Evolutionary conservation across 495 filamentous ascomycete genomes (phyloP).

Genomic region (Cercophora sp.): DNA sequence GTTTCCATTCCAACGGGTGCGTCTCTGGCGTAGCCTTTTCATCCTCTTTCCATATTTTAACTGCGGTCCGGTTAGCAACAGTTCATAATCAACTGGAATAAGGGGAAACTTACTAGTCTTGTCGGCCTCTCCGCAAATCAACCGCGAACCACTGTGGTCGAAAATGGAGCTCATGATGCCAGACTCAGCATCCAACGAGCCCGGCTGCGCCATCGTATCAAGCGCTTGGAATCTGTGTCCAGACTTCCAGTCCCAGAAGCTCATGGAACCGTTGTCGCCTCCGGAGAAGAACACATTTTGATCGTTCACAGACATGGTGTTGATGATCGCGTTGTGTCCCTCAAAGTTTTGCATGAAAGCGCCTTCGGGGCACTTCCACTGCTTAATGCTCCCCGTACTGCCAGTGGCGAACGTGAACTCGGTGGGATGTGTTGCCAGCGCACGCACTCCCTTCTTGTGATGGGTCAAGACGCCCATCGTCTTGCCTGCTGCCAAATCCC

Average conservation of each 20-base stretch:
- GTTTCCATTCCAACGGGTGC: slow-evolving; percentile 92
- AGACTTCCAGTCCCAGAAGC: slow-evolving; percentile 99
- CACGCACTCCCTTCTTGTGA: slow-evolving; percentile 95
- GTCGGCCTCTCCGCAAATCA: slow-evolving; percentile 93
- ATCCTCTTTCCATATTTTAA: slow-evolving; percentile 96
- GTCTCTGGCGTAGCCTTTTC: slow-evolving; percentile 84
- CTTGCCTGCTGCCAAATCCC: slow-evolving; percentile 95
- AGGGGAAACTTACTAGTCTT: slow-evolving; percentile 66
- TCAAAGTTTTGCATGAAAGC: slow-evolving; percentile 99
- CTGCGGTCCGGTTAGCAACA: slow-evolving; percentile 34
- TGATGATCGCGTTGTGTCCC: slow-evolving; percentile 93
- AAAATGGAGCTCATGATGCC: slow-evolving; percentile 92
- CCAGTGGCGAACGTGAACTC: slow-evolving; percentile 97
- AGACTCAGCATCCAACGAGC: slow-evolving; percentile 87
- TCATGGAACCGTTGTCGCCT: slow-evolving; percentile 92
- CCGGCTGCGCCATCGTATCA: slow-evolving; percentile 90
- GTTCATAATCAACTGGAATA: neutral
- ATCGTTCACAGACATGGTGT: slow-evolving; percentile 88
- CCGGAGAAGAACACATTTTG: slow-evolving; percentile 94
- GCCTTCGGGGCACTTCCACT: slow-evolving; percentile 98
- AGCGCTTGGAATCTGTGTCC: slow-evolving; percentile 84
- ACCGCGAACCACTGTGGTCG: slow-evolving; percentile 78
- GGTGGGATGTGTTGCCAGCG: slow-evolving; percentile 78
- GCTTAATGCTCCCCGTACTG: slow-evolving; percentile 92
- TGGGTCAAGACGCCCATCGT: slow-evolving; percentile 94